Base-by-base conservation (phyloP, 352 stramenopile species). In the Phytophthora kernoviae region DNA sequence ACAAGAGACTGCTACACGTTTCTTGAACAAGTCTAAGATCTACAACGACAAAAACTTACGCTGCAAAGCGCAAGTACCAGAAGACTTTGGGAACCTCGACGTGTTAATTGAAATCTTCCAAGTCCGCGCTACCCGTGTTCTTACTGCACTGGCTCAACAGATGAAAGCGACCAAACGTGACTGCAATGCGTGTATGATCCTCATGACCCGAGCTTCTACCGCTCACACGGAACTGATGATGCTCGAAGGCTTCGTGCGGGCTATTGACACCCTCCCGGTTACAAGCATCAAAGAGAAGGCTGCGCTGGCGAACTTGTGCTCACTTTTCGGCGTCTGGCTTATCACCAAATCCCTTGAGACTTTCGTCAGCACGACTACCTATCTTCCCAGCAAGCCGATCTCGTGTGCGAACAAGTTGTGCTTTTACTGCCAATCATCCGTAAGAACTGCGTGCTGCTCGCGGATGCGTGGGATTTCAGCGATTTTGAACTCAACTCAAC, bases 401-500 rank as follows among this genome's bases (percentile, higher is more conserved):
- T 64, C 15, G 64, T 65, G 24, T 62, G 62, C 22, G 21, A 62
- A 20, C 66, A 72, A 47, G 22, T 77, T 10, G 18, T 75, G 2
- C 39, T 24, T 26, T 45, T 82, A 24, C 60, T 82, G 15, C 63
- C 62, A 6, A 46, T 68, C 2, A 50, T 79, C 10, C 69, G 73
- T 36, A 73, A 62, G 58, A 82, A 82, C 66, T 65, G 59, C n/a
- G 65, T 82, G 32, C 52, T 77, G 37, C 52, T 82, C n/a, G 75
- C 69, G 6, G 59, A 68, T 40, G 53, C 59, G 15, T 68, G 52
- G 59, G 53, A 58, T 50, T 84, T 81, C 17, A 81, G 18, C 18
- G 77, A 87, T 55, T 85, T 84, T 48, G 75, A 85, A 57, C 48
- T 88, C 20, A 79, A 79, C 66, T 82, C 69, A 60, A 71, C 66